These are phyloP conservation scores for Ananas comosus DNA, from an alignment of 176 grass and related monocot genomes.

Conservation along the genomic window DNA sequence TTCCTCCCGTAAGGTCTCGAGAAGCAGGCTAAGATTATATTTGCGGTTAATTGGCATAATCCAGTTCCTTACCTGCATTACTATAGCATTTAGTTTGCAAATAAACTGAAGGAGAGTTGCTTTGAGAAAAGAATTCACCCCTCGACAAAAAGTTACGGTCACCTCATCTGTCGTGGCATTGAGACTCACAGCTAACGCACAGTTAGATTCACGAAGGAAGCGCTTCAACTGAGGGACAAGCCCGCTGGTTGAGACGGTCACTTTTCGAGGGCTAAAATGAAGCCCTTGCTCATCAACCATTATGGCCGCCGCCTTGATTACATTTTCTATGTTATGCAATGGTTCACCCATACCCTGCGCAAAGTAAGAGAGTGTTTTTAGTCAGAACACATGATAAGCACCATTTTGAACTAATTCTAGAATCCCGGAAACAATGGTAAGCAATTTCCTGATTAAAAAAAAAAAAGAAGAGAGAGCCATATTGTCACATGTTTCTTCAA, in stretches of 20 bases:
- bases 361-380: constrained; percentile 2
- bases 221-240: constrained; percentile 83
- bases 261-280: constrained; percentile 90
- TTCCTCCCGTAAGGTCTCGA: constrained; percentile 61
- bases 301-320: constrained; percentile 72
- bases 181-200: constrained; percentile 75
- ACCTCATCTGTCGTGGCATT: constrained; percentile 98
- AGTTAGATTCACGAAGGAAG: constrained; percentile 69
- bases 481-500: too few relatives aligned
- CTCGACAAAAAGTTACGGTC: constrained; percentile 8
- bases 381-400: too few relatives aligned
- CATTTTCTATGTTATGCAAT: constrained; percentile 86
- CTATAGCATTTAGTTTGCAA: constrained; percentile 4
- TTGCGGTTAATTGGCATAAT: constrained; percentile 97
- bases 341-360: constrained; percentile 87
- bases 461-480: too few relatives aligned
- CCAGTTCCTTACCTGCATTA: constrained; percentile 86
- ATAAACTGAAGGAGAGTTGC: constrained; percentile 6
- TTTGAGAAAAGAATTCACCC: constrained; percentile 13
- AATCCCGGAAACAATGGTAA: too few relatives aligned
- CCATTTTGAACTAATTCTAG: not conserved
- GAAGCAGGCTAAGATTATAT: constrained; percentile 75
- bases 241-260: constrained; percentile 84
- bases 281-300: constrained; percentile 90
- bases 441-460: too few relatives aligned